Conservation (phyloP, 192 early-diverging fungal genomes). For the Podila clonocystis region DNA sequence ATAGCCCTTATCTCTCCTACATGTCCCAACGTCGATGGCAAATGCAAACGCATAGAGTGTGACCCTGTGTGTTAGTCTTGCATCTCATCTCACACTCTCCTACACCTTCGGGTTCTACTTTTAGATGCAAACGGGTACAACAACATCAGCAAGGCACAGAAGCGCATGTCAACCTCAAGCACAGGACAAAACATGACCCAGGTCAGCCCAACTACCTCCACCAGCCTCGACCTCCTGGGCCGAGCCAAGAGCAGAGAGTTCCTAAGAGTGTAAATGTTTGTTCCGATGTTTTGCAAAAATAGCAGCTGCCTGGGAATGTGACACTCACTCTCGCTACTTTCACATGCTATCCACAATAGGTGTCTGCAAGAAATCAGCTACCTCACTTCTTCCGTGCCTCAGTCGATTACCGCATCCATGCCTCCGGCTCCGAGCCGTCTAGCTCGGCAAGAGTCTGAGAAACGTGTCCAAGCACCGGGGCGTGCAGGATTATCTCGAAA, state of each 20-base stretch:
- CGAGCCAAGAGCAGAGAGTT: constrained; percentile 76
- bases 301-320: background rate
- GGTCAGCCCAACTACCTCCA: constrained; percentile 44
- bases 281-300: too few species aligned
- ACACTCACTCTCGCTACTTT: background rate
- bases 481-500: constrained; percentile 3
- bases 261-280: constrained; percentile 70
- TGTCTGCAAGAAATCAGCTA: constrained; percentile 72
- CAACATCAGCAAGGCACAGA: constrained; percentile 17
- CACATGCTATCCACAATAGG: constrained; percentile 22
- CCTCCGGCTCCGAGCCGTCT: constrained; percentile 29
- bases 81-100: background rate
- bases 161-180: constrained; percentile 44
- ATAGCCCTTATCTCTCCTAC: too few species aligned
- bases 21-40: background rate
- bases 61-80: background rate
- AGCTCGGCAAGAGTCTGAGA: constrained; percentile 33
- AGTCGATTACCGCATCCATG: constrained; percentile 29
- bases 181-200: constrained; percentile 46
- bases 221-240: constrained; percentile 59
- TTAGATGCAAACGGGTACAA: background rate
- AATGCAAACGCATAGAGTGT: background rate
- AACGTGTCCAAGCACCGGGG: constrained; percentile 4
- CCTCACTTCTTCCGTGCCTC: constrained; percentile 56
- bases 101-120: background rate